Percentiles rank a stretch among this genome's conserved stretches.
These are phyloP conservation scores for Flaveria brownii DNA, from an alignment of 129 eudicot species.

Conservation along the genomic window DNA sequence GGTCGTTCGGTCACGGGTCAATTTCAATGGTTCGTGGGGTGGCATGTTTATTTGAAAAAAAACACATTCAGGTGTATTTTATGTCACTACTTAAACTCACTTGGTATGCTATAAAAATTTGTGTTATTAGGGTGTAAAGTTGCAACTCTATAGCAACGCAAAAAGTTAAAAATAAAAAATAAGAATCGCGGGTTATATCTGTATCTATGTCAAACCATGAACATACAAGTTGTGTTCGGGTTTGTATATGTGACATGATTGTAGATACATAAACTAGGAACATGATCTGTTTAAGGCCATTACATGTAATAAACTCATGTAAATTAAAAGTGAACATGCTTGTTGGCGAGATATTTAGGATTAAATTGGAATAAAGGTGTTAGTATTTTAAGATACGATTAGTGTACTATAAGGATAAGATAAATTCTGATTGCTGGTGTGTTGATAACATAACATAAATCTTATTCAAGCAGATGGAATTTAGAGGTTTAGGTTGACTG, in stretches of 20 bases:
- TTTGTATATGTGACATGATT: not conserved
- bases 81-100: not conserved
- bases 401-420: not conserved
- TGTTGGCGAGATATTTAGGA: not conserved
- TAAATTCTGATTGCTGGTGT: not conserved
- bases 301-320: conserved; percentile 14
- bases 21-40: not conserved
- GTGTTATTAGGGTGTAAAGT: not conserved
- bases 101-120: not conserved
- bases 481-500: not conserved
- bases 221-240: not conserved
- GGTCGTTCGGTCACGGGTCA: not conserved
- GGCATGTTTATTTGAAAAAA: not conserved
- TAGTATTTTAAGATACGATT: conserved; percentile 7
- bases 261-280: no score
- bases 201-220: not conserved
- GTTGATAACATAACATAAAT: not conserved
- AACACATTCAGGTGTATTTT: not conserved
- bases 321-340: not conserved
- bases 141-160: not conserved
- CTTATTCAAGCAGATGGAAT: not conserved
- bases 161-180: not conserved
- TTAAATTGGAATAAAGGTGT: conserved; percentile 17
- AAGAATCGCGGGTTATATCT: not conserved
- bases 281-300: not conserved